Evolutionary conservation across 2,329 filamentous ascomycete species (phyloP), one percentile per base, ranked within the genome.

Genomic region (Emericellopsis cladophorae): DNA sequence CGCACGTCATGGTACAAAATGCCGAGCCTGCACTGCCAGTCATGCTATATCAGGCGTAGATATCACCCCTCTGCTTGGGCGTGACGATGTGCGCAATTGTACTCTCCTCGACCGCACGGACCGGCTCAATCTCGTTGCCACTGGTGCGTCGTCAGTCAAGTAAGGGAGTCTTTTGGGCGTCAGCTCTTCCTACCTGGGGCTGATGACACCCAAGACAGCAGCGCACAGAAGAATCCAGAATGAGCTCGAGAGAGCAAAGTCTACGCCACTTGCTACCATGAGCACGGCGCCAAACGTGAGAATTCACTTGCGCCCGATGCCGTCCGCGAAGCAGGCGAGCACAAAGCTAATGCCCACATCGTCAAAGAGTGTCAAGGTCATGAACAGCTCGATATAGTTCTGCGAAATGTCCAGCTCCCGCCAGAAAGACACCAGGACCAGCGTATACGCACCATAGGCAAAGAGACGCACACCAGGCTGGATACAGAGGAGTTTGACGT

Each of bases 81-180:
- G 57, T 51, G 0, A 70, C 75, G 4, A 79, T 59, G 34, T 79
- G 74, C 4, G 76, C 74, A 2, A 79, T 57, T 5, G 71, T 68
- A 14, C 70, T 75, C 55, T 80, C 76, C 50, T 80, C 76, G 23
- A 80, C 65, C 32, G 76, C 75, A 32, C 71, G 64, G 44, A 81
- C 80, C 0, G 76, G 76, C 0, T 75, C 76, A 40, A 79, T 79
- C 50, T 81, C 76, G 42, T 75, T 78, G 7, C 76, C 76, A 50
- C 73, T 29, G 12, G 8, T 74, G n/a, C 42, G 24, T 6, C 12
- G 7, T 24, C 9, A 2, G 42, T 5, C 15, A 8, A 11, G 16
- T 14, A 14, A 41, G 40, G 14, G 21, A 10, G 15, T 9, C 9
- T 12, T 29, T 7, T 9, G 9, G 26, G 12, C 18, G 14, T 31